Evolutionary conservation across 2,329 filamentous ascomycete species (phyloP), one percentile per base, ranked within the genome.

Genomic region (Colletotrichum higginsianum): DNA sequence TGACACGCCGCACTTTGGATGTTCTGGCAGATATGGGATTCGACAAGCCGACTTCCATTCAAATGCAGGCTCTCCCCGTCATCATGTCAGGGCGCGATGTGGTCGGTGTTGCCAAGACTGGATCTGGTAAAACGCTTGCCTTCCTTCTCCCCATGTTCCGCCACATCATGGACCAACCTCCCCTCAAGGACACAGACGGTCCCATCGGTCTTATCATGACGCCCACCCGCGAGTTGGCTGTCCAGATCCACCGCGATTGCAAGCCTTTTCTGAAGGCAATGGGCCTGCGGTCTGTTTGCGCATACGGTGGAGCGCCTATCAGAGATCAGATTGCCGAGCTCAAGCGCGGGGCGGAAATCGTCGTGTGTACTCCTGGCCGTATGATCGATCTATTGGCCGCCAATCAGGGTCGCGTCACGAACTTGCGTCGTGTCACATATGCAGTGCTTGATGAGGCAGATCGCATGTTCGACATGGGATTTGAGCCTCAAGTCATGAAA

Each of bases 381-480:
- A 93, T 98, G 87, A 98, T 99, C 77, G 96, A 99, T 85, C 89
- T 99, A 21, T 86, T 99, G 42, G 94, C 95, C 50, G 95, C 95
- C 62, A 99, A 98, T 79, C 92, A 94, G 75, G 96, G 96, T n/a
- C 91, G 95, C 74, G 95, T 98, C 12, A 97, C 96, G 15, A 98
- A 97, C 78, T 86, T 99, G 67, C 91, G 89, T 75, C 90, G 96
- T 74, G 94, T 98, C 15, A 96, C 94, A 0, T 99, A 98, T 80
- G 91, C 98, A 30, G 96, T 99, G 13, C 89, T 99, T 49, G 96
- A 99, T 79, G 96, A 99, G 83, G 96, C 96, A 58, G 96, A 99
- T 82, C 93, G 96, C 73, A 98, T 99, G 96, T 98, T 98, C 80
- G 96, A 99, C 81, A 98, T 99, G 96, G 96, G 96, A 16, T 99